Conservation (phyloP, 116 monocot species). For the Papilionanthe hybrid region DNA sequence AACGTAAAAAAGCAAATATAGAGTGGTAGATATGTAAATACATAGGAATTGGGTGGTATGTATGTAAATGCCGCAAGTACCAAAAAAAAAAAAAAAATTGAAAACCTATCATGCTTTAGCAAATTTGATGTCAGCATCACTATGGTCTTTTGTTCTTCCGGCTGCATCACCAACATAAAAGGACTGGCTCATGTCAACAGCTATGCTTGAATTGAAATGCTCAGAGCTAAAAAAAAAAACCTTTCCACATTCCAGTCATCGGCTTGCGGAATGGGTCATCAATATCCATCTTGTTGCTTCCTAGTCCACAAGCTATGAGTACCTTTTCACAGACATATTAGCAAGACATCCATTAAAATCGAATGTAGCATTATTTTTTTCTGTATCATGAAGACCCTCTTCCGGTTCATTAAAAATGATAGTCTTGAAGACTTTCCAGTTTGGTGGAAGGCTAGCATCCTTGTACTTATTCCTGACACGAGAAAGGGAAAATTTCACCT, state of each 20-base stretch:
- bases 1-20: too few species aligned
- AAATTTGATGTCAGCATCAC: conserved; percentile 93
- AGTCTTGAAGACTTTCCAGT: conserved; percentile 83
- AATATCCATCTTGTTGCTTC: conserved; percentile 36
- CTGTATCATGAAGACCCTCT: too few species aligned
- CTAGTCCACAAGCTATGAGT: conserved; percentile 88
- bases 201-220: conserved; percentile 81
- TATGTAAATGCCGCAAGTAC: too few species aligned
- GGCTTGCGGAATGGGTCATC: conserved; percentile 87
- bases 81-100: too few species aligned
- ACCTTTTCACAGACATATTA: too few species aligned
- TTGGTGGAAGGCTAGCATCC: conserved; percentile 67
- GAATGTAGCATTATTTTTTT: too few species aligned
- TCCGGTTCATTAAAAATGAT: conserved; percentile 69
- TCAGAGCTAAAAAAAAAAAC: conserved; percentile 66
- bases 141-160: conserved; percentile 76
- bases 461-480: conserved; percentile 68
- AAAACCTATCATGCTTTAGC: conserved; percentile 48
- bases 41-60: too few species aligned
- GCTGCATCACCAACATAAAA: conserved; percentile 99
- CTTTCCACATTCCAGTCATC: conserved; percentile 81
- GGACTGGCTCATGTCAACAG: conserved; percentile 72
- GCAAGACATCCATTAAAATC: too few species aligned
- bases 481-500: conserved; percentile 45
- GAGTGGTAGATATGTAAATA: too few species aligned